Evolutionary conservation across 306 rosid species (phyloP).

Genomic region (Cicer yamashitae): DNA sequence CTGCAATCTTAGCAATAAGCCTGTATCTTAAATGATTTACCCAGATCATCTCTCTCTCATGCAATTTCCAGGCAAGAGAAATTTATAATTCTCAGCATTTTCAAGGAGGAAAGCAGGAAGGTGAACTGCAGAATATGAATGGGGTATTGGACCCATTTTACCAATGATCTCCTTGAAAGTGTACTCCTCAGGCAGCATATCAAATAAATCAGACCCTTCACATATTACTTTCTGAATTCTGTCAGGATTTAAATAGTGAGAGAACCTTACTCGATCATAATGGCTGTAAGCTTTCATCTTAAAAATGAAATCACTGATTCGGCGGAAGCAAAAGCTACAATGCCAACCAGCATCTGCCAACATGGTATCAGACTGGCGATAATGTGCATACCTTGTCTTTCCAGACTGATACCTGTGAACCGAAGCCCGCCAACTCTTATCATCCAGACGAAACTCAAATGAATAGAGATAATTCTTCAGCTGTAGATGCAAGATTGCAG

Average conservation of each 20-base stretch:
- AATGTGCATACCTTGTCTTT: conserved; percentile 88
- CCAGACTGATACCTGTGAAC: conserved; percentile 76
- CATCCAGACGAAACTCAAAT: conserved; percentile 83
- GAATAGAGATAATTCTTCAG: conserved; percentile 92
- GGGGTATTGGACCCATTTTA: conserved; percentile 98
- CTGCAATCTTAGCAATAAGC: conserved; percentile 57
- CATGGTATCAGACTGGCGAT: conserved; percentile 82
- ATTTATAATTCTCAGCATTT: conserved; percentile 77
- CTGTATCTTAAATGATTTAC: conserved; percentile 36
- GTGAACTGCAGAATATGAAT: conserved; percentile 93
- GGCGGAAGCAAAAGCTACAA: conserved; percentile 98
- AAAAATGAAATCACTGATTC: conserved; percentile 80
- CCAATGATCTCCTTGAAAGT: conserved; percentile 93
- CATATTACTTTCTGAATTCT: conserved; percentile 89
- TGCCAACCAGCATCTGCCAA: conserved; percentile 99
- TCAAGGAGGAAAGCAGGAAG: conserved; percentile 90
- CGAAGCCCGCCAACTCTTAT: conserved; percentile 98
- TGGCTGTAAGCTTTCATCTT: conserved; percentile 99
- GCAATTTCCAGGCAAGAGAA: conserved; percentile 94
- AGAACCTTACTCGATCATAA: conserved; percentile 84
- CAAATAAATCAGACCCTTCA: conserved; percentile 81
- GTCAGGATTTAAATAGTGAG: conserved; percentile 69
- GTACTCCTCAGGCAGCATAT: conserved; percentile 98
- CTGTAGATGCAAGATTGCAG: conserved; percentile 81
- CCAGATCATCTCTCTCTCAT: conserved; percentile 64